These are phyloP conservation scores for Guyanaporus albipodus DNA, from an alignment of 768 basidiomycete genomes.

Conservation along the genomic window DNA sequence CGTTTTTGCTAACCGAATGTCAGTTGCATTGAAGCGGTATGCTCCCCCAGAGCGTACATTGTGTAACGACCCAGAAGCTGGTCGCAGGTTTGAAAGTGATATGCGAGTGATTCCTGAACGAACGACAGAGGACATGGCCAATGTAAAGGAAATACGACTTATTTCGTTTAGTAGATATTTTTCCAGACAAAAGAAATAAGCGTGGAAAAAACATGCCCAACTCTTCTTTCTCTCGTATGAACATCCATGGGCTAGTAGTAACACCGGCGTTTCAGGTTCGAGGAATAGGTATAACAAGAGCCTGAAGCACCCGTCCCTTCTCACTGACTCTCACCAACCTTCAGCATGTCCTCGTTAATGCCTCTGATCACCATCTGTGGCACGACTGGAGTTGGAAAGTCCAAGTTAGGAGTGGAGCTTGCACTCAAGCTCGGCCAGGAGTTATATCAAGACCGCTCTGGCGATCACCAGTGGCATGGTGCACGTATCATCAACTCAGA, in stretches of 20 bases:
- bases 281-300: not conserved
- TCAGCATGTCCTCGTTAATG: constrained; percentile 35
- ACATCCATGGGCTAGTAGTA: not conserved
- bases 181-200: not conserved
- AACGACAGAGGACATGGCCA: constrained; percentile 35
- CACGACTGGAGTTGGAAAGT: constrained; percentile 95
- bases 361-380: constrained; percentile 87
- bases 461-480: constrained; percentile 45
- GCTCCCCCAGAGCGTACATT: constrained; percentile 41
- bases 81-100: constrained; percentile 68
- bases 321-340: not conserved
- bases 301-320: too few species aligned
- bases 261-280: not conserved
- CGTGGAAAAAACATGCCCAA: not conserved
- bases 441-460: constrained; percentile 7
- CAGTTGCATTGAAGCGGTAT: not conserved
- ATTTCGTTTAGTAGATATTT: not conserved
- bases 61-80: constrained; percentile 67
- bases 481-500: constrained; percentile 91
- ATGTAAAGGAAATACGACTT: not conserved
- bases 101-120: constrained; percentile 37
- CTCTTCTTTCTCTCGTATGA: too few species aligned
- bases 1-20: constrained; percentile 73
- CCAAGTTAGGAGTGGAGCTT: constrained; percentile 84
- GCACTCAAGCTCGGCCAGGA: constrained; percentile 54